These are phyloP conservation scores for Alternaria brassicicola DNA, from an alignment of 2,329 filamentous ascomycete genomes.

Conservation along the genomic window DNA sequence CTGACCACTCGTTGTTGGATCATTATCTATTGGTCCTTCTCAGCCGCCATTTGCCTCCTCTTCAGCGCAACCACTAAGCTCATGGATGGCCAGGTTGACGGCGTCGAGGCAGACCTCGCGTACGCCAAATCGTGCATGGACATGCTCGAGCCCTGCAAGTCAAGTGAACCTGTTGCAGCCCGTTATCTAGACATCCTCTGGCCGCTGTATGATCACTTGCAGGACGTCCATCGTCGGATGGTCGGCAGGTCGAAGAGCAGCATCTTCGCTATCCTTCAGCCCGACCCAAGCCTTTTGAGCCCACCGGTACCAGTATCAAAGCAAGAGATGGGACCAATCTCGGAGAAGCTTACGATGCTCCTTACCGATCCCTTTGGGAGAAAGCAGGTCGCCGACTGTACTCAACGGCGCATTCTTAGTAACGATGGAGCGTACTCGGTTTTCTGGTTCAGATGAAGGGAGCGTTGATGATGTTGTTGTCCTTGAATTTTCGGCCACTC, in stretches of 20 bases:
- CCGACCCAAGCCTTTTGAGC: slow-evolving; percentile 32
- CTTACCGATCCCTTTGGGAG: slow-evolving; percentile 47
- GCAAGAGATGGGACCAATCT: slow-evolving; percentile 44
- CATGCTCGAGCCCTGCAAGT: slow-evolving; percentile 41
- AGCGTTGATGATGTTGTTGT: neutral
- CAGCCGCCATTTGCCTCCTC: slow-evolving; percentile 43
- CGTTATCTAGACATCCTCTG: slow-evolving; percentile 42
- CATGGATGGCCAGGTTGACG: slow-evolving; percentile 37
- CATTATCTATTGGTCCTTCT: slow-evolving; percentile 49
- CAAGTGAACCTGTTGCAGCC: slow-evolving; percentile 42
- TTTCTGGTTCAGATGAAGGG: slow-evolving; percentile 45
- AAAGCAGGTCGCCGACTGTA: slow-evolving; percentile 36
- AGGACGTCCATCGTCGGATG: slow-evolving; percentile 41
- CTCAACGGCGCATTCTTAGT: slow-evolving; percentile 40
- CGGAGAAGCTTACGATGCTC: slow-evolving; percentile 42
- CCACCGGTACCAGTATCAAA: slow-evolving; percentile 40
- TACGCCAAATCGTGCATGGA: slow-evolving; percentile 47
- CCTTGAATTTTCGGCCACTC: neutral
- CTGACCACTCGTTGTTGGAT: slow-evolving; percentile 48
- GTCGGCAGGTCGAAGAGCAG: slow-evolving; percentile 43
- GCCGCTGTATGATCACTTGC: slow-evolving; percentile 44
- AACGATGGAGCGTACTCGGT: slow-evolving; percentile 41
- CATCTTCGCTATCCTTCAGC: slow-evolving; percentile 42
- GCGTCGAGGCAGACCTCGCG: slow-evolving; percentile 40
- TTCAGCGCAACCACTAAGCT: slow-evolving; percentile 45